These are phyloP conservation scores for Anthostomella pinea DNA, from an alignment of 2,329 filamentous ascomycete genomes.

Conservation along the genomic window DNA sequence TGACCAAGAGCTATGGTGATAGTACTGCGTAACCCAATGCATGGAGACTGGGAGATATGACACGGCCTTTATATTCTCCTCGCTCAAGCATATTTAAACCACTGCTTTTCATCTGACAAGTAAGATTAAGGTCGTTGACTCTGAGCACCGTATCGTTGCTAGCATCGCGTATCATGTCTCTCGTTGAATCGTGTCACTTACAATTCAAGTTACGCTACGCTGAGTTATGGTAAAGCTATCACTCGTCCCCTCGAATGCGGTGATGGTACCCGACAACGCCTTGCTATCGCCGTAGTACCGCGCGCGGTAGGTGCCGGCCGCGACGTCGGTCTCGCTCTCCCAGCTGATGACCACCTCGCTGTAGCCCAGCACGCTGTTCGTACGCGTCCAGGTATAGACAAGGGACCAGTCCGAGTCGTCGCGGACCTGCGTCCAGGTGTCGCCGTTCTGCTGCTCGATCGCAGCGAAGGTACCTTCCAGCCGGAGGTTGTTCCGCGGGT, in stretches of 20 bases:
- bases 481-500: constrained; percentile 83
- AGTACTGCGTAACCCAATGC: too few species aligned
- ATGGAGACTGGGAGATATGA: too few species aligned
- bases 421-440: constrained; percentile 62
- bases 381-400: constrained; percentile 76
- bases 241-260: constrained; percentile 67
- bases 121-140: too few species aligned
- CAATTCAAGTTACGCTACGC: too few species aligned
- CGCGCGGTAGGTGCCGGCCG: constrained; percentile 69
- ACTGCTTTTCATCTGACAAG: too few species aligned
- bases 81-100: background rate
- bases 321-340: constrained; percentile 65
- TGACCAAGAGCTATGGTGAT: too few species aligned
- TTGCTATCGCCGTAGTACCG: constrained; percentile 85
- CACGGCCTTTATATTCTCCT: too few species aligned
- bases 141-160: too few species aligned
- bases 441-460: constrained; percentile 60
- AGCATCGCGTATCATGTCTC: too few species aligned
- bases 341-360: constrained; percentile 79
- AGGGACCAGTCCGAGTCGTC: constrained; percentile 82
- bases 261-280: constrained; percentile 56
- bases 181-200: too few species aligned
- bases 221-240: too few species aligned
- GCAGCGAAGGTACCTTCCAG: constrained; percentile 75
- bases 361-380: constrained; percentile 64